These are phyloP conservation scores for Saturnispora galanensis DNA, from an alignment of 805 yeast species.

Conservation along the genomic window DNA sequence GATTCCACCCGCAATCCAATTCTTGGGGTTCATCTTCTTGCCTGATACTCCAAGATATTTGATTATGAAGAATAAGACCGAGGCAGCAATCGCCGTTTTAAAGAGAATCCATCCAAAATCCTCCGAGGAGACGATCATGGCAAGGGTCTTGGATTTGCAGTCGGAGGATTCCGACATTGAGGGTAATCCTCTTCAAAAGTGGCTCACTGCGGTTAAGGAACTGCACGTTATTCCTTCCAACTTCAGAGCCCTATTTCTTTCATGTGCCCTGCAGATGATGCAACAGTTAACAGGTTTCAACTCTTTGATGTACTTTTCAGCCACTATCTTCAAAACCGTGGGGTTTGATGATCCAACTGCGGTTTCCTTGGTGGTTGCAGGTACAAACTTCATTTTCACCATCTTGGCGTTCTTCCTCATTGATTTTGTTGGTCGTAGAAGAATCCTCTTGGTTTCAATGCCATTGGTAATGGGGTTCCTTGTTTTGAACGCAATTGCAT, in stretches of 20 bases:
- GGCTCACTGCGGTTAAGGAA: conserved; percentile 51
- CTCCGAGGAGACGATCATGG: conserved; percentile 51
- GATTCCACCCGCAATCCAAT: conserved; percentile 76
- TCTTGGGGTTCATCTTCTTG: conserved; percentile 66
- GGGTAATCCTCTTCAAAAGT: conserved; percentile 30
- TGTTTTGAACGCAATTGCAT: conserved; percentile 77
- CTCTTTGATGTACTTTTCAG: conserved; percentile 89
- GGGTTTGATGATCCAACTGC: conserved; percentile 90
- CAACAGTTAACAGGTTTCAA: conserved; percentile 97
- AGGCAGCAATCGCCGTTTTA: conserved; percentile 59
- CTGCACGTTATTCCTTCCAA: conserved; percentile 67
- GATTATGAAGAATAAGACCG: conserved; percentile 57
- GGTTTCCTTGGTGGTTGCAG: conserved; percentile 87
- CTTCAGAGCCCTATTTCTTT: conserved; percentile 79
- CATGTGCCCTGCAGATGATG: conserved; percentile 90
- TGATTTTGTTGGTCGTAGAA: conserved; percentile 82
- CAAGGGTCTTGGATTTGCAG: conserved; percentile 59
- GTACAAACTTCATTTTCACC: conserved; percentile 87
- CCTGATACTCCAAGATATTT: conserved; percentile 95
- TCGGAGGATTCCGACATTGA: conserved; percentile 35
- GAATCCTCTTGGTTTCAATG: conserved; percentile 65
- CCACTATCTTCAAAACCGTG: conserved; percentile 83
- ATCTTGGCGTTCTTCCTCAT: conserved; percentile 76
- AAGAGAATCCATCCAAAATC: conserved; percentile 53
- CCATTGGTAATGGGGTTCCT: conserved; percentile 78